Base-by-base conservation (phyloP, 306 rosid species). In the Corylus heterophylla region DNA sequence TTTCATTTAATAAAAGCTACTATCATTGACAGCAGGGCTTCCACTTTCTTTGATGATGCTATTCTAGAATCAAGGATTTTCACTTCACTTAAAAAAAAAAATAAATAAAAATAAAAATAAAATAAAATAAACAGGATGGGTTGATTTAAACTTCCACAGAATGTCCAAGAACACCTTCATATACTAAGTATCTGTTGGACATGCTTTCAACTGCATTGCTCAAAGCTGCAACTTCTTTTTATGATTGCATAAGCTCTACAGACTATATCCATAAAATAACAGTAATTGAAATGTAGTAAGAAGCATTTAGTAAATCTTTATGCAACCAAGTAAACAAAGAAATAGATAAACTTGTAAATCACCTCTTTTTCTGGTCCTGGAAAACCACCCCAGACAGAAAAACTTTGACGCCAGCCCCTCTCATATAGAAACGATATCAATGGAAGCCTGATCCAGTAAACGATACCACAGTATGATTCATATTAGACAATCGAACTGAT, bases 351-450 rank as follows among this genome's bases (percentile, higher is more conserved):
- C 16, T 45, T 80, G 64, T 71, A 45, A 56, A 50, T 91, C 78
- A 92, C 98, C 98, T 92, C 98, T 88, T 89, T 86, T 83, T 91
- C 97, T 50, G 93, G 95, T 80, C 98, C 98, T 61, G 98, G 98
- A 76, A 88, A 91, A 84, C 97, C 97, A 74, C 91, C 90, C 87
- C 27, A 64, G 56, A 81, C 59, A 9, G 95, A 82, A 74, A 95
- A 95, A 78, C 86, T 67, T 87, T 92, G 95, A 76, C 98, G 98
- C 98, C 98, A 95, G 78, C 98, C 98, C 82, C 98, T 92, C 87
- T 95, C 98, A 74, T 95, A 95, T 55, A 95, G 90, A 85, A 86
- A 90, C 59, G 98, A 87, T 78, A 92, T 51, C 89, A 90, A 83
- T 12, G 92, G 97, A 77, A 83, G 51, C 95, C 99, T 93, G 89